Base-by-base conservation (phyloP, 1,284 basidiomycete species). In the Apiotrichum akiyoshidainum region DNA sequence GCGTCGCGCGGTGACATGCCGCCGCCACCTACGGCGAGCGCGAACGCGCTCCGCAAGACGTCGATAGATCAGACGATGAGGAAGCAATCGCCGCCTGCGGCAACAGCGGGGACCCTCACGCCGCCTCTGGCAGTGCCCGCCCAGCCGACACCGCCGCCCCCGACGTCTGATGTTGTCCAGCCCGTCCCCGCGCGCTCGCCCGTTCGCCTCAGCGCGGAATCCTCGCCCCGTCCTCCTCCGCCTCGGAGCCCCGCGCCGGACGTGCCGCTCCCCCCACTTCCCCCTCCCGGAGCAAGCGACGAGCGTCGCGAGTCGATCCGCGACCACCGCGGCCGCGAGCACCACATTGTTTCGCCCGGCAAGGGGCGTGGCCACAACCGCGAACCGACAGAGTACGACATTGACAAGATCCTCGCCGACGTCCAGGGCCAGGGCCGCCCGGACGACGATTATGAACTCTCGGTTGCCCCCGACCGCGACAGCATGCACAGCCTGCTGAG, bases 241-340 rank as follows among this genome's bases (percentile, higher is more conserved):
- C 53, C 54, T 0, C 48, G 54, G 7, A 46, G 48, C 26, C 58
- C 58, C 0, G 58, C 52, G 17, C 58, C 58, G 8, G 58, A 60
- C 22, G 41, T 48, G 1, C 58, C 58, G 2, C 37, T 56, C 10
- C 58, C 58, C 1, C 54, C 58, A 1, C 31, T 55, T 8, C 58
- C 53, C 5, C 42, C 19, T 8, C 9, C 40, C 33, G 22, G 11
- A 34, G 37, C 48, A 14, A 11, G 34, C 26, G 13, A 34, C 31
- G 10, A 34, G 26, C 7, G 45, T 4, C 31, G 37, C 22, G 35
- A 22, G 16, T 16, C 42, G 19, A 14, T 37, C 44, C 11, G 13
- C n/a, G 22, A 33, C 31, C 12, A 19, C 10, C 51, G 51, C 2
- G 21, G 41, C 3, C 51, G 51, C 41, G 51, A 52, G 41, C 51